Percentiles rank a stretch among this genome's conserved stretches.
These are phyloP conservation scores for Nakazawaea sp. DNA, from an alignment of 805 yeast species.

Conservation along the genomic window DNA sequence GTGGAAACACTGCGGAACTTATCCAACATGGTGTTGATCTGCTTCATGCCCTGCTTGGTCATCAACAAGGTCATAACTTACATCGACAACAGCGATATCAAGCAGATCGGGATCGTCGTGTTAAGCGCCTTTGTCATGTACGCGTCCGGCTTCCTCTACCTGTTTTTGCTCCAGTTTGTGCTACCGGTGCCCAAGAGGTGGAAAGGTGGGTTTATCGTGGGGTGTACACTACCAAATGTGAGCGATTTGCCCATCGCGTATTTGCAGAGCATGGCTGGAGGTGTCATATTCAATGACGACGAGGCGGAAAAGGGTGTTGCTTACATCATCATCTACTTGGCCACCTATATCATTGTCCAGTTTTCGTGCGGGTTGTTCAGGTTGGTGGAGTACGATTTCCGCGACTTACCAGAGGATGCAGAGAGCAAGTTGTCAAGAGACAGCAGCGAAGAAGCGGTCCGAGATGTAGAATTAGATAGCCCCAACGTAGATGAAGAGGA, in stretches of 20 bases:
- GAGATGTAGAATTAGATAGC: background rate
- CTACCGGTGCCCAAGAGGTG: slow-evolving; percentile 55
- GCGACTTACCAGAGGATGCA: slow-evolving; percentile 17
- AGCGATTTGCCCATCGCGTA: slow-evolving; percentile 77
- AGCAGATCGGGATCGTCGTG: slow-evolving; percentile 60
- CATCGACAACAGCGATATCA: slow-evolving; percentile 57
- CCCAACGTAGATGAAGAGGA: background rate
- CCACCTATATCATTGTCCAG: slow-evolving; percentile 43
- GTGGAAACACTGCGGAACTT: slow-evolving; percentile 58
- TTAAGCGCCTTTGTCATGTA: slow-evolving; percentile 46
- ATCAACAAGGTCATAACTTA: slow-evolving; percentile 57
- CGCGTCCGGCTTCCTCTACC: slow-evolving; percentile 28
- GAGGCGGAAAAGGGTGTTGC: slow-evolving; percentile 34
- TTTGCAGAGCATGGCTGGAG: slow-evolving; percentile 52
- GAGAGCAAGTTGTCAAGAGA: background rate
- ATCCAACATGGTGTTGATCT: slow-evolving; percentile 54
- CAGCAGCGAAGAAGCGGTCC: background rate
- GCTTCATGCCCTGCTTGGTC: slow-evolving; percentile 61
- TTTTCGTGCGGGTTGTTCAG: slow-evolving; percentile 46
- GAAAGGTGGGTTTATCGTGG: slow-evolving; percentile 65
- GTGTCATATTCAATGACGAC: slow-evolving; percentile 25
- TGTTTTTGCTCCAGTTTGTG: slow-evolving; percentile 19
- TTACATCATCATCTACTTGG: slow-evolving; percentile 50
- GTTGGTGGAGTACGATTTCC: slow-evolving; percentile 44
- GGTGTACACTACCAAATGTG: slow-evolving; percentile 68